Base-by-base conservation (phyloP, 352 stramenopile species). In the Phytopythium kandeliae region DNA sequence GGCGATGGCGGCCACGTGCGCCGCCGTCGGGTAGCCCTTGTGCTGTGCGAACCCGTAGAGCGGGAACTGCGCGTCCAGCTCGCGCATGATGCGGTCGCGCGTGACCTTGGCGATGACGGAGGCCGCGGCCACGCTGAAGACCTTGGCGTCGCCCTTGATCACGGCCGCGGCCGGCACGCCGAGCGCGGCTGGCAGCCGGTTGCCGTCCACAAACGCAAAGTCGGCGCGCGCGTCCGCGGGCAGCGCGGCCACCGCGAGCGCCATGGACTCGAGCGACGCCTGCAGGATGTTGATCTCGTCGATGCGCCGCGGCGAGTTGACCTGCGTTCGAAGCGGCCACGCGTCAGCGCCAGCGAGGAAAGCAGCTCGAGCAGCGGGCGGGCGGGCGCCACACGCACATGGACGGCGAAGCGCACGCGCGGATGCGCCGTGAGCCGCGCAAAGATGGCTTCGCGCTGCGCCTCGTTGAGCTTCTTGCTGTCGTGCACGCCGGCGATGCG, bases 261-360 rank as follows among this genome's bases (percentile, higher is more conserved):
- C 62, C 30, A 99, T 99, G 12, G 79, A 95, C 61, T 97, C 79
- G 36, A 99, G 71, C 15, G 95, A 98, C 17, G 97, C 96, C 78
- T 99, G 95, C 28, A 99, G 72, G 66, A 99, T 99, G 69, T 99
- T 99, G 59, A 99, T 97, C 74, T 98, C 85, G 69, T 99, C 97
- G 71, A 99, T 99, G 4, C 85, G 69, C 51, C 86, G 63, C 10
- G 79, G 61, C 26, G 67, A 87, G 40, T 78, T 85, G 24, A 85
- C 38, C 58, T 67, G n/a, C n/a, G n/a, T n/a, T n/a, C n/a, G n/a
- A n/a, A n/a, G n/a, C n/a, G n/a, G n/a, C n/a, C n/a, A n/a, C n/a
- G n/a, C n/a, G n/a, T n/a, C n/a, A n/a, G n/a, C n/a, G n/a, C n/a
- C n/a, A n/a, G n/a, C n/a, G n/a, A n/a, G n/a, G n/a, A n/a, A n/a